Percentiles rank a stretch among this genome's conserved stretches.
Evolutionary conservation across 2,329 filamentous ascomycete genomes (phyloP).

Genomic region (Cordyceps sp.): DNA sequence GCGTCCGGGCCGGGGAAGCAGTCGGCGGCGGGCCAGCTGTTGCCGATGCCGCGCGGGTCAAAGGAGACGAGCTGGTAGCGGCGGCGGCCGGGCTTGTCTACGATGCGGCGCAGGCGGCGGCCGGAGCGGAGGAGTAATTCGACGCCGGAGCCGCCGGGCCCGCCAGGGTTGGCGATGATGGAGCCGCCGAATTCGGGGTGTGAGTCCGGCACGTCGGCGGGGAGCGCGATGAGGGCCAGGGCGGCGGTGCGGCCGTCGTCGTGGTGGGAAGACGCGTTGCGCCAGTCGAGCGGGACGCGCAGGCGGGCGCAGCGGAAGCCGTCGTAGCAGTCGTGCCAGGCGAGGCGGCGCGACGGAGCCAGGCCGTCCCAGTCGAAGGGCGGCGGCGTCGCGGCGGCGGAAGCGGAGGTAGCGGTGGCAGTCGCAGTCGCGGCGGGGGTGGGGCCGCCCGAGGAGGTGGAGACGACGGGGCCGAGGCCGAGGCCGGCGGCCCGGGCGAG

Average conservation of each 20-base stretch:
- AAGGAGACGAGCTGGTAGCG: constrained; percentile 26
- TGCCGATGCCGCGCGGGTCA: constrained; percentile 24
- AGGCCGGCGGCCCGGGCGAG: too few species aligned
- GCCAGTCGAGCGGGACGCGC: constrained; percentile 25
- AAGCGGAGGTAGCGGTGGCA: too few species aligned
- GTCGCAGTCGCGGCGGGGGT: too few species aligned
- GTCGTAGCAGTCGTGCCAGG: constrained; percentile 23
- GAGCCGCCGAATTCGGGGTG: constrained; percentile 23
- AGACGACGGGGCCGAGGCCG: too few species aligned
- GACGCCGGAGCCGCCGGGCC: constrained; percentile 24
- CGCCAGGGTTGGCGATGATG: constrained; percentile 24
- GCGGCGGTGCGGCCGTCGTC: constrained; percentile 13
- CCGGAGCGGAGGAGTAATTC: too few species aligned
- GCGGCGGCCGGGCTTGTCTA: constrained; percentile 9
- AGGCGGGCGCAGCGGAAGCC: constrained; percentile 23
- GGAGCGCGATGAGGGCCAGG: constrained; percentile 23
- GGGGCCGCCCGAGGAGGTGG: too few species aligned
- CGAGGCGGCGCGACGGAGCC: constrained; percentile 16
- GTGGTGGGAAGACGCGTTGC: too few species aligned
- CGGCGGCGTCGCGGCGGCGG: background rate
- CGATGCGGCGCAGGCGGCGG: too few species aligned
- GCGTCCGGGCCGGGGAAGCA: constrained; percentile 18
- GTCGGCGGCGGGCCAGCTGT: constrained; percentile 18
- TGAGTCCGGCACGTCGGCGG: constrained; percentile 19
- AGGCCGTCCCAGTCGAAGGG: constrained; percentile 20